Conservation (phyloP, 768 basidiomycete genomes). For the Filobasidium wieringae region DNA sequence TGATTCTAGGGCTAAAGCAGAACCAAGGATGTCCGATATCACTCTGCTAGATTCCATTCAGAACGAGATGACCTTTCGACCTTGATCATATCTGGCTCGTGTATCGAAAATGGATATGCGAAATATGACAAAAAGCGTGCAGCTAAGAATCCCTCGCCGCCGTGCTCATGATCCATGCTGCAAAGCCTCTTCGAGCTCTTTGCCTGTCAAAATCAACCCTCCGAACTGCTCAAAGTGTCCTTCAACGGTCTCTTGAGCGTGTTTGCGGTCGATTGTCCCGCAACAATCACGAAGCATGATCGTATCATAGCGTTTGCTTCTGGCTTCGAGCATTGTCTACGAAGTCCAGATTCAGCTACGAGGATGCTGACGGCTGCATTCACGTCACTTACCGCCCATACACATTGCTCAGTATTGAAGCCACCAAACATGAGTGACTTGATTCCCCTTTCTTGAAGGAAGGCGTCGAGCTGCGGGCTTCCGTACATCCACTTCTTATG, state of each 20-base stretch:
- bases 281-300: slow-evolving; percentile 9
- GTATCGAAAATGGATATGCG: too few species aligned
- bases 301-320: slow-evolving; percentile 5
- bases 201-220: not conserved
- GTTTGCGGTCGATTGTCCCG: not conserved
- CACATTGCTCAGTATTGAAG: slow-evolving; percentile 11
- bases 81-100: too few species aligned
- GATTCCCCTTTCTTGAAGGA: slow-evolving; percentile 1
- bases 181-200: not conserved
- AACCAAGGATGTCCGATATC: too few species aligned
- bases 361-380: not conserved
- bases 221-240: not conserved
- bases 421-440: slow-evolving; percentile 6
- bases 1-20: too few species aligned
- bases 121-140: too few species aligned
- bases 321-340: slow-evolving; percentile 1
- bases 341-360: not conserved
- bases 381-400: not conserved
- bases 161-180: too few species aligned
- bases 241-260: not conserved
- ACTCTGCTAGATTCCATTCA: too few species aligned
- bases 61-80: too few species aligned
- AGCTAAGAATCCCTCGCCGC: too few species aligned
- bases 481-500: not conserved
- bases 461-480: not conserved